Conservation (phyloP, 1,284 basidiomycete species). For the Cryptococcus hybrid region DNA sequence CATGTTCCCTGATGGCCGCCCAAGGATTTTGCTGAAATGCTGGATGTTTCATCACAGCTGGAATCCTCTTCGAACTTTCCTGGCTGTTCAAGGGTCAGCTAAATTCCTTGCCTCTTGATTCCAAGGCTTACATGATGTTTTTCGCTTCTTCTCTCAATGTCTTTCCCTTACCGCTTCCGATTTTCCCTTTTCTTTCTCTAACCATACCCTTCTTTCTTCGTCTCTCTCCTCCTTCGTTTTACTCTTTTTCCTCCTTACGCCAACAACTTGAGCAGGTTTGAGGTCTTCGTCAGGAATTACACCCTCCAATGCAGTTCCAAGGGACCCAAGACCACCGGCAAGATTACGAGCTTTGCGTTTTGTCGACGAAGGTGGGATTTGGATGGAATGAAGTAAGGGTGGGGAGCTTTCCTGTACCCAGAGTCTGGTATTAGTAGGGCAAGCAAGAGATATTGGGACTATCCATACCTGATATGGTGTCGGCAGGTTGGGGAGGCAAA, state of each 20-base stretch:
- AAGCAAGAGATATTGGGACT: not conserved
- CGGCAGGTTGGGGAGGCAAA: not conserved
- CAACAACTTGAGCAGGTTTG: not conserved
- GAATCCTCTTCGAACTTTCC: conserved; percentile 36
- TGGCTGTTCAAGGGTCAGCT: conserved; percentile 17
- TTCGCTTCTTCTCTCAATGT: conserved; percentile 43
- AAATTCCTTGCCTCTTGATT: not conserved
- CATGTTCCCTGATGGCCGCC: conserved; percentile 48
- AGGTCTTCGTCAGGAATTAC: conserved; percentile 1
- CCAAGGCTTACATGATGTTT: conserved; percentile 42
- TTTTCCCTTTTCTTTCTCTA: conserved; percentile 28
- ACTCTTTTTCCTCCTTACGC: conserved; percentile 6
- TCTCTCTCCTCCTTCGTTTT: conserved; percentile 11
- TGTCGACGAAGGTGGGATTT: conserved; percentile 42
- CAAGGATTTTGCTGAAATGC: conserved; percentile 47
- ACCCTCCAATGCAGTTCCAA: conserved; percentile 33
- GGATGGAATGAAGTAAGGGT: conserved; percentile 40
- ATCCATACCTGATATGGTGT: not conserved
- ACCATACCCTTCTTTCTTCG: conserved; percentile 11
- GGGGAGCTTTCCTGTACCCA: conserved; percentile 10
- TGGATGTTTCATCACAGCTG: conserved; percentile 44
- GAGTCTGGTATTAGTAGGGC: not conserved
- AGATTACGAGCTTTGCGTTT: conserved; percentile 40
- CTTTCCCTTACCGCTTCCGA: conserved; percentile 41
- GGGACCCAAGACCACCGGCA: conserved; percentile 25